A percentile compares a stretch with the other conserved stretches of the same genome.
Conservation (phyloP, 805 yeast genomes). For the Saccharomycopsis babjevae region DNA sequence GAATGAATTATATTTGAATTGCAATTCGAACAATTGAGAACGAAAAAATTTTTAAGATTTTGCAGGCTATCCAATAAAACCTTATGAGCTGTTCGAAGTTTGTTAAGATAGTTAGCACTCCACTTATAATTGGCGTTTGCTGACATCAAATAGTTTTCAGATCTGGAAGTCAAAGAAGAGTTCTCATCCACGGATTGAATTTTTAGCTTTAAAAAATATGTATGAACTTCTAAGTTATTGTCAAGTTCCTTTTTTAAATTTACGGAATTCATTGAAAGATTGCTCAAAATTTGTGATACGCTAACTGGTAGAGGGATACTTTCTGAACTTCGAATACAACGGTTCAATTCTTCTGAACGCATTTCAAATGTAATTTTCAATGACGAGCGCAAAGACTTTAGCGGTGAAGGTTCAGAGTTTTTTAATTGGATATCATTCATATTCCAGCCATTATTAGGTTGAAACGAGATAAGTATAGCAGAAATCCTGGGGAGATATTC, state of each 20-base stretch:
- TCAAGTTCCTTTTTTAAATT: neutral
- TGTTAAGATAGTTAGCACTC: slow-evolving; percentile 34
- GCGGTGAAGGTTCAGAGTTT: neutral
- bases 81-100: neutral
- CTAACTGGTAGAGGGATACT: slow-evolving; percentile 4
- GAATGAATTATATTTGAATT: slow-evolving; percentile 25
- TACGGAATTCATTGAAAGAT: slow-evolving; percentile 5
- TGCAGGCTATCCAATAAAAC: neutral
- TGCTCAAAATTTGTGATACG: slow-evolving; percentile 13
- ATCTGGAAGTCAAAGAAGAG: slow-evolving; percentile 10
- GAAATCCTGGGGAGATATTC: slow-evolving; percentile 16
- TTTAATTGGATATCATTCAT: neutral
- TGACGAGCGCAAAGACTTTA: neutral
- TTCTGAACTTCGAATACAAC: neutral
- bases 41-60: slow-evolving; percentile 22
- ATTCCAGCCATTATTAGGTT: neutral
- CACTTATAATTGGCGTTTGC: slow-evolving; percentile 26
- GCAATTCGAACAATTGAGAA: slow-evolving; percentile 29
- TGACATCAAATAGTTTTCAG: slow-evolving; percentile 21
- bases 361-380: neutral
- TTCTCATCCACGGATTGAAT: slow-evolving; percentile 3
- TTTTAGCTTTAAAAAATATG: slow-evolving; percentile 1
- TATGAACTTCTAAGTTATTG: neutral
- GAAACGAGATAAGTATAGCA: slow-evolving; percentile 7
- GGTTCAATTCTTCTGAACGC: neutral